Evolutionary conservation across 108 stramenopile genomes (phyloP), one percentile per base, ranked within the genome.

Genomic region (Skeletonema marinoi): DNA sequence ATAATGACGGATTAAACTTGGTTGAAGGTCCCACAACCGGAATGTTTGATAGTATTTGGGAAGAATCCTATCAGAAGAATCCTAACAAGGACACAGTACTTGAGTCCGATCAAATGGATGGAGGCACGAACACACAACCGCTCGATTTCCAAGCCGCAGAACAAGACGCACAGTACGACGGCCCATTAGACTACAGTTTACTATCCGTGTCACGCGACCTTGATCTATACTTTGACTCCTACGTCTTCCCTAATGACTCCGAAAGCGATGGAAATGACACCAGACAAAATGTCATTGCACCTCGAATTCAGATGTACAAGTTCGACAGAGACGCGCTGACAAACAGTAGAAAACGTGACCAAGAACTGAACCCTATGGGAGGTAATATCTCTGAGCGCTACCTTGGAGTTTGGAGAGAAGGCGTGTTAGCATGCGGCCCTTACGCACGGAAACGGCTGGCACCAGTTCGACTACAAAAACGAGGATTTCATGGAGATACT

Each of bases 401-500:
- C 75, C 68, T 85, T 17, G 80, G 86, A 29, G 83, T 93, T 32
- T 95, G 94, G 91, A 85, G 66, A 68, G 94, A 93, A 73, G 75
- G 87, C 29, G 74, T 95, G 3, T 51, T 95, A 17, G 88, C 91
- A 6, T 95, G 94, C 72, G 94, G 94, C 32, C 78, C 84, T 63
- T 84, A 82, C 50, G 83, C 92, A 56, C 74, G 85, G 0, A 66
- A 78, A 12, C 86, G 93, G 2, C 65, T 94, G 32, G 60, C 75
- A 30, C 93, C 91, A 10, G 82, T 86, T 30, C 80, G 79, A 51
- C 56, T 66, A 10, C 73, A 65, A 13, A 81, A 84, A 17, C 77
- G 88, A 25, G 88, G 90, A 11, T 96, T 96, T 71, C 95, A 96
- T 69, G 94, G 94, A 31, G 94, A 86, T 19, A 73, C 75, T 50